phyloP scores from a whole-genome alignment of 1,284 basidiomycete genomes.

The Mycosarcoma maydis region DNA sequence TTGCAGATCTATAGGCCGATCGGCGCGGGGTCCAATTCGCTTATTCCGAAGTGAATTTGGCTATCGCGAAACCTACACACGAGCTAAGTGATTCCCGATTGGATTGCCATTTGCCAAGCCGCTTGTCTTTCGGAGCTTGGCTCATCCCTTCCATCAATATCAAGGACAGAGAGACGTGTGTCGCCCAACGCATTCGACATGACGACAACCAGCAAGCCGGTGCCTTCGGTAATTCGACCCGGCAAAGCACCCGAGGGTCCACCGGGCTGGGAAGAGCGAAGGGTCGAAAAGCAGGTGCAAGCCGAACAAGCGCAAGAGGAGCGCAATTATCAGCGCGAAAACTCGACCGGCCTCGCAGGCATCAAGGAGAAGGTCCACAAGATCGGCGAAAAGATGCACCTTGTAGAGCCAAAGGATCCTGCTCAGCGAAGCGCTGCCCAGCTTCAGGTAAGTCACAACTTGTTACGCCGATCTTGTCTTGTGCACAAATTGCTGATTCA shows the following conservation, averaged over 20 bases:
- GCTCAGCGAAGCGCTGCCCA: conserved; percentile 39
- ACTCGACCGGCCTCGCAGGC: conserved; percentile 28
- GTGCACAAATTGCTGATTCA: too few species aligned
- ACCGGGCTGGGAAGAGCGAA: conserved; percentile 51
- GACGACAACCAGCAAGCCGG: conserved; percentile 16
- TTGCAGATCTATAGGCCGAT: neutral
- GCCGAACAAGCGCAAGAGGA: conserved; percentile 22
- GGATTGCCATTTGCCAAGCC: neutral
- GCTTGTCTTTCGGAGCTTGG: neutral
- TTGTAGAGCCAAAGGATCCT: conserved; percentile 50
- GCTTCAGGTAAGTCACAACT: conserved; percentile 35
- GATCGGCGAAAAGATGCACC: conserved; percentile 55
- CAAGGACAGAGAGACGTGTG: too few species aligned
- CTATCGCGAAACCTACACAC: too few species aligned
- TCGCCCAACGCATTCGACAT: conserved; percentile 2
- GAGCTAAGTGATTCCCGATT: too few species aligned
- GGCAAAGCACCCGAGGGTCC: conserved; percentile 50
- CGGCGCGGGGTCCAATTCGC: conserved; percentile 1
- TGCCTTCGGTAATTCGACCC: conserved; percentile 46
- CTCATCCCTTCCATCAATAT: too few species aligned
- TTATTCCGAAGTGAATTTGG: too few species aligned
- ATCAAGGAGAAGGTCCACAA: conserved; percentile 55
- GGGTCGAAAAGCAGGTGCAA: conserved; percentile 36
- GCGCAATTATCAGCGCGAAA: conserved; percentile 36
- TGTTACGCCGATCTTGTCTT: too few species aligned